Percentiles rank a stretch among this genome's conserved stretches.
Evolutionary conservation across 106 monocot species (phyloP).

Genomic region (Dendrobium huoshanense): DNA sequence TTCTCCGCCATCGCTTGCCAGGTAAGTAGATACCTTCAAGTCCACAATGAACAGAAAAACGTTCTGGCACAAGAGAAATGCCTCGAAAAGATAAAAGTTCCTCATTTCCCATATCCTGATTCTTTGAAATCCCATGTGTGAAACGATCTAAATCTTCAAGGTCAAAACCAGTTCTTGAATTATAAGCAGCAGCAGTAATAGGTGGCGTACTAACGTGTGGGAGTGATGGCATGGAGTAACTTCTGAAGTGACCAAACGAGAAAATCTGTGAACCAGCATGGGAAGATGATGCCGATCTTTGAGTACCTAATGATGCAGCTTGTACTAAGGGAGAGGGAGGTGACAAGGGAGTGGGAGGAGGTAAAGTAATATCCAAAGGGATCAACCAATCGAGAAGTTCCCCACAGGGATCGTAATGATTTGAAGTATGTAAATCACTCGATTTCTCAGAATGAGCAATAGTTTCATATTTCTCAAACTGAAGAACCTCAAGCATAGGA

Average conservation of each 20-base stretch:
- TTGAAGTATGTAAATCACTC: slow-evolving; percentile 12
- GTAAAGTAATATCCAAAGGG: slow-evolving; percentile 63
- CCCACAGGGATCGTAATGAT: slow-evolving; percentile 57
- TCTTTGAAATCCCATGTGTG: slow-evolving; percentile 42
- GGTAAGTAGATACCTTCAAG: slow-evolving; percentile 87
- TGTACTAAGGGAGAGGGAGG: slow-evolving; percentile 35
- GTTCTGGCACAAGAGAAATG: slow-evolving; percentile 70
- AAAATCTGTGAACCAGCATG: slow-evolving; percentile 78
- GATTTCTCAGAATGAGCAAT: slow-evolving; percentile 17
- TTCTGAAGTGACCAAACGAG: slow-evolving; percentile 84
- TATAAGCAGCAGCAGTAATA: slow-evolving; percentile 17
- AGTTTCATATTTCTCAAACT: slow-evolving; percentile 65
- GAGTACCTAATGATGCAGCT: slow-evolving; percentile 33
- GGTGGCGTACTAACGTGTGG: slow-evolving; percentile 35
- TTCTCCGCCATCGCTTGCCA: slow-evolving; percentile 76
- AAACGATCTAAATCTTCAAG: slow-evolving; percentile 64
- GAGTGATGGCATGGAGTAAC: slow-evolving; percentile 83
- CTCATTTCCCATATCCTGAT: slow-evolving; percentile 27
- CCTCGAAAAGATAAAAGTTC: slow-evolving; percentile 79
- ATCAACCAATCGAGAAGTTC: slow-evolving; percentile 86
- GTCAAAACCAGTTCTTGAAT: slow-evolving; percentile 31
- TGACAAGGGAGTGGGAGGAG: slow-evolving; percentile 47
- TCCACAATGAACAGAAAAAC: slow-evolving; percentile 78
- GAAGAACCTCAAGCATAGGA: slow-evolving; percentile 89
- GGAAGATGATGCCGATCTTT: slow-evolving; percentile 48